Conservation (phyloP, 805 yeast species). For the Maudiozyma serrabonitensis region DNA sequence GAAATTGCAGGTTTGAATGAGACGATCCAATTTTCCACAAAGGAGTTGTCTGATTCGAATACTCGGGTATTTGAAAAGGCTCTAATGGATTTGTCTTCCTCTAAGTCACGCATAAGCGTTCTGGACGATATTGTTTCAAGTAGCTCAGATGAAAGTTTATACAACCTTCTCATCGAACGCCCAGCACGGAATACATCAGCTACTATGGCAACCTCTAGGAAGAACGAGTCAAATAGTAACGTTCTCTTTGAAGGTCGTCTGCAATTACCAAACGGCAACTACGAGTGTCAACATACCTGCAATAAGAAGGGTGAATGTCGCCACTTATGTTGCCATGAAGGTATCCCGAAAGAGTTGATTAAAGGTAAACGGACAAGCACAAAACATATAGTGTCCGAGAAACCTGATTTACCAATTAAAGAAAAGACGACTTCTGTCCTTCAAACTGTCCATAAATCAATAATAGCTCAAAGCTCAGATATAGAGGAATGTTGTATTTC, state of each 20-base stretch:
- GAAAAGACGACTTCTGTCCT: background rate
- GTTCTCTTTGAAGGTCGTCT: conserved; percentile 4
- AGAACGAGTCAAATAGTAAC: background rate
- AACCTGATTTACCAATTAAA: background rate
- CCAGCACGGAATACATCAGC: background rate
- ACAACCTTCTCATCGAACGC: conserved; percentile 7
- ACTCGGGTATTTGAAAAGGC: background rate
- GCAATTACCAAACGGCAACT: conserved; percentile 24
- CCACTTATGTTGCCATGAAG: conserved; percentile 41
- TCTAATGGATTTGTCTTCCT: background rate
- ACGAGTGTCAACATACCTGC: conserved; percentile 36
- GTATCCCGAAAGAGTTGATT: conserved; percentile 23
- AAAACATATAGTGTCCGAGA: too few species aligned
- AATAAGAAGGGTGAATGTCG: conserved; percentile 33
- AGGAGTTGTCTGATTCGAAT: background rate
- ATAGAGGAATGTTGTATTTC: too few species aligned
- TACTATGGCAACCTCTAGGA: background rate
- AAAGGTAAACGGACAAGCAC: background rate
- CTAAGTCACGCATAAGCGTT: background rate
- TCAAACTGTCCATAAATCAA: background rate
- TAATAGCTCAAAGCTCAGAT: background rate
- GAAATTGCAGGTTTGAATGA: conserved; percentile 29
- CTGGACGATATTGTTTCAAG: background rate
- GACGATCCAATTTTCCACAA: background rate
- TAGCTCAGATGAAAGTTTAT: conserved; percentile 18